A percentile compares a stretch with the other conserved stretches of the same genome.
These are phyloP conservation scores for Aspergillus saccharolyticus DNA, from an alignment of 495 filamentous ascomycete species.

Conservation along the genomic window DNA sequence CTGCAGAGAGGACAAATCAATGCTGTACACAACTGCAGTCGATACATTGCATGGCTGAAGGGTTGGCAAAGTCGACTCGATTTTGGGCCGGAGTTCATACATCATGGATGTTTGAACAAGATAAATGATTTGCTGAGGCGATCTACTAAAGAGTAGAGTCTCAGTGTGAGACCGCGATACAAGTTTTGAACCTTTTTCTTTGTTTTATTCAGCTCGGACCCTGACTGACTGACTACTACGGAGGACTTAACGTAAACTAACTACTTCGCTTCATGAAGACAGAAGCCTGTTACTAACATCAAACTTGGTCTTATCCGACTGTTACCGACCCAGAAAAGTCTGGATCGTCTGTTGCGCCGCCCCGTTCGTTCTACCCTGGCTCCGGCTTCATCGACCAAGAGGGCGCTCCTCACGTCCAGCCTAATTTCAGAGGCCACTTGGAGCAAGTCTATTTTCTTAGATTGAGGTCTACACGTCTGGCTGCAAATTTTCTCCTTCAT, in stretches of 20 bases:
- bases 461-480: background rate
- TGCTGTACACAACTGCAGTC: constrained; percentile 31
- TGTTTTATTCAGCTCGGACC: background rate
- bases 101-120: too few species aligned
- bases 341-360: constrained; percentile 6
- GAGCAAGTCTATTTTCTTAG: constrained; percentile 8
- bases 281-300: background rate
- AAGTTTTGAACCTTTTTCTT: background rate
- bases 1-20: constrained; percentile 35
- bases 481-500: constrained; percentile 13
- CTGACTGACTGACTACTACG: too few species aligned
- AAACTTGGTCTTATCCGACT: background rate
- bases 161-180: background rate
- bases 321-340: background rate
- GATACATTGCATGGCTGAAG: background rate
- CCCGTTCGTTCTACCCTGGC: constrained; percentile 7
- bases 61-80: constrained; percentile 8
- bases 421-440: constrained; percentile 14
- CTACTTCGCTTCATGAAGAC: background rate
- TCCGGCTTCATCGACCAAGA: constrained; percentile 3
- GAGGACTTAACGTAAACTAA: too few species aligned
- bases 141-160: background rate
- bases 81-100: too few species aligned
- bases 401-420: constrained; percentile 11
- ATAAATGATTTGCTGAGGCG: background rate